These are phyloP conservation scores for Hevea brasiliensis DNA, from an alignment of 345 rosid species.

Conservation along the genomic window DNA sequence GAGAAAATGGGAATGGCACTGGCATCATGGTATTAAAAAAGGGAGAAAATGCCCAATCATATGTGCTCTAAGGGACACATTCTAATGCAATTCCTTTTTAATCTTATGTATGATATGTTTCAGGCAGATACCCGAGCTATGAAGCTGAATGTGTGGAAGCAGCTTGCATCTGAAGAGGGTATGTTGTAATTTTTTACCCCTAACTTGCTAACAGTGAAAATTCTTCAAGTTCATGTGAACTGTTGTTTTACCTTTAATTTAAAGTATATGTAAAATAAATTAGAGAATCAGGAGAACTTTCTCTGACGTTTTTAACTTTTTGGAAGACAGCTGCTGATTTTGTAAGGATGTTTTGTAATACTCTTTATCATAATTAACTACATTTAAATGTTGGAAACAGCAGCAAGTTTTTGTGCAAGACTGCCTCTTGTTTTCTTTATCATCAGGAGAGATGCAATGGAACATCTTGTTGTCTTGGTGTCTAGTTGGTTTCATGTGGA, in stretches of 20 bases:
- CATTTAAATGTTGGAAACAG: neutral
- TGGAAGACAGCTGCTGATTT: neutral
- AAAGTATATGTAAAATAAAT: neutral
- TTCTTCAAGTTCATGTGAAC: neutral
- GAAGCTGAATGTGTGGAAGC: constrained; percentile 89
- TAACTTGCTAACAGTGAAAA: neutral
- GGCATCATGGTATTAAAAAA: neutral
- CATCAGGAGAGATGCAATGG: neutral
- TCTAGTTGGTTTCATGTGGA: neutral
- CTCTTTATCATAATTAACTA: neutral
- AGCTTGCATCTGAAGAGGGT: constrained; percentile 94
- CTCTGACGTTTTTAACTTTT: neutral
- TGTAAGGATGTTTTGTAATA: neutral
- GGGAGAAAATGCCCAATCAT: neutral
- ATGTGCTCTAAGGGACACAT: neutral
- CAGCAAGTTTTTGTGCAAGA: neutral
- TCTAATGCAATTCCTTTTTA: neutral
- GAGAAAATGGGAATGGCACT: neutral
- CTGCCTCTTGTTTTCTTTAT: neutral
- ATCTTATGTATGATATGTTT: constrained; percentile 28
- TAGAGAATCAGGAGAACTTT: neutral
- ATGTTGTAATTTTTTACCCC: constrained; percentile 1
- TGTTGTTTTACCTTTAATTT: neutral
- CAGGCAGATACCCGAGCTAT: constrained; percentile 76
- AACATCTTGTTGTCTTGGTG: neutral